A percentile compares a stretch with the other conserved stretches of the same genome.
Conservation (phyloP, 1,139 yeast genomes). For the Hyphopichia wangnamkhiaoensis region DNA sequence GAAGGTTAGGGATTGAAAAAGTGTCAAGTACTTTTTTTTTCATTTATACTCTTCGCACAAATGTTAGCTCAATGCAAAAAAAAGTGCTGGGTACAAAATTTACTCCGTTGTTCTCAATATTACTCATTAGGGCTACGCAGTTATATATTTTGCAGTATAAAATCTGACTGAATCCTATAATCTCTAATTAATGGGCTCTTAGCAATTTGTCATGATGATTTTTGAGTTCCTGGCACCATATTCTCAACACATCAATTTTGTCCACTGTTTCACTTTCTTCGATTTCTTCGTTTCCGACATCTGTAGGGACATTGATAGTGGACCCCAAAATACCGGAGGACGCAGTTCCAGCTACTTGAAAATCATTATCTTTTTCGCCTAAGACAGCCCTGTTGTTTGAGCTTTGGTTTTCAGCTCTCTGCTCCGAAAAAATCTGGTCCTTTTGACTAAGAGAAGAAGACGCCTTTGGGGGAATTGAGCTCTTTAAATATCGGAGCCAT, state of each 20-base stretch:
- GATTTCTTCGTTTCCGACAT: slow-evolving; percentile 3
- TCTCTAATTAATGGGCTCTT: not conserved
- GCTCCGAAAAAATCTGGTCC: slow-evolving; percentile 40
- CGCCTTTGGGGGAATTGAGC: slow-evolving; percentile 32
- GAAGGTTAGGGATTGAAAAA: not conserved
- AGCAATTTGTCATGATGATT: slow-evolving; percentile 1
- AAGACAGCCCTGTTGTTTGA: slow-evolving; percentile 5
- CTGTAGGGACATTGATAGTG: not conserved
- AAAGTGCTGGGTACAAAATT: not conserved
- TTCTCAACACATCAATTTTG: slow-evolving; percentile 2
- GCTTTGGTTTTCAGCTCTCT: slow-evolving; percentile 25
- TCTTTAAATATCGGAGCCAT: slow-evolving; percentile 30
- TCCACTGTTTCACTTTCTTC: slow-evolving; percentile 3
- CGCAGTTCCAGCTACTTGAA: not conserved
- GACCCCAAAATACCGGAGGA: slow-evolving; percentile 4
- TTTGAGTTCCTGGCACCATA: slow-evolving; percentile 5
- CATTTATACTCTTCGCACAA: not conserved
- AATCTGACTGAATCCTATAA: too few species aligned
- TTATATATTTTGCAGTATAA: too few species aligned
- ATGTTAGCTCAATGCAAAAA: too few species aligned
- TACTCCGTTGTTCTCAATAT: not conserved
- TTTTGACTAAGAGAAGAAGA: slow-evolving; percentile 36
- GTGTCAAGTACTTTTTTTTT: not conserved
- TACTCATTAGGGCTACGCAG: not conserved
- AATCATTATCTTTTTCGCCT: slow-evolving; percentile 6